phyloP scores from a whole-genome alignment of 768 basidiomycete species.

The Serendipita sp. region DNA sequence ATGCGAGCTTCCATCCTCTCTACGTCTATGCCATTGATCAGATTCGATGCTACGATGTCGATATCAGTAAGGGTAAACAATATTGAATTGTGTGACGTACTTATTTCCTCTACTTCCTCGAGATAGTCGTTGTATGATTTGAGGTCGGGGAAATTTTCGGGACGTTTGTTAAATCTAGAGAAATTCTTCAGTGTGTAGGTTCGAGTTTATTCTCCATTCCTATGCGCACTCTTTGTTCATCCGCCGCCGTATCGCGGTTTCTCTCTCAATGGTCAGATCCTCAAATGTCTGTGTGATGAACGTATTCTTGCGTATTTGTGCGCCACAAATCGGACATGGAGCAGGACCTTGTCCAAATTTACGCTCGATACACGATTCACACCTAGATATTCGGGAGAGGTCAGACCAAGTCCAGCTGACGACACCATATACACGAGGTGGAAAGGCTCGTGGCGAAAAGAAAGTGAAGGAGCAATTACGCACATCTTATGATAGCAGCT shows the following conservation, averaged over 20 bases:
- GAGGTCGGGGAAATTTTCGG: slow-evolving; percentile 73
- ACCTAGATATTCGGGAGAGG: slow-evolving; percentile 36
- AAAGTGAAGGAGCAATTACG: slow-evolving; percentile 5
- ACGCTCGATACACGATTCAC: slow-evolving; percentile 95
- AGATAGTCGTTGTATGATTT: slow-evolving; percentile 86
- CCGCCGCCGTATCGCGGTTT: slow-evolving; percentile 74
- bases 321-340: slow-evolving; percentile 86
- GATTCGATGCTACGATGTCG: slow-evolving; percentile 63
- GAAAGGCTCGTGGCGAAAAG: neutral
- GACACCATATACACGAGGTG: slow-evolving; percentile 10
- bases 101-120: slow-evolving; percentile 88
- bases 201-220: no score
- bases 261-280: slow-evolving; percentile 83
- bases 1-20: slow-evolving; percentile 72
- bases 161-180: slow-evolving; percentile 78
- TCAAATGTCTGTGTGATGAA: slow-evolving; percentile 93
- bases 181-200: neutral
- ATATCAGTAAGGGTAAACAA: neutral
- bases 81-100: slow-evolving; percentile 22
- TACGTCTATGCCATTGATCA: slow-evolving; percentile 77
- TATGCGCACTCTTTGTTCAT: slow-evolving; percentile 69
- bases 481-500: slow-evolving; percentile 99
- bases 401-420: neutral
- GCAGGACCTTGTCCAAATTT: slow-evolving; percentile 91
- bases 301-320: slow-evolving; percentile 76